Percentiles rank a stretch among this genome's conserved stretches.
phyloP scores from a whole-genome alignment of 106 monocot genomes.

The Dioscorea dumetorum region DNA sequence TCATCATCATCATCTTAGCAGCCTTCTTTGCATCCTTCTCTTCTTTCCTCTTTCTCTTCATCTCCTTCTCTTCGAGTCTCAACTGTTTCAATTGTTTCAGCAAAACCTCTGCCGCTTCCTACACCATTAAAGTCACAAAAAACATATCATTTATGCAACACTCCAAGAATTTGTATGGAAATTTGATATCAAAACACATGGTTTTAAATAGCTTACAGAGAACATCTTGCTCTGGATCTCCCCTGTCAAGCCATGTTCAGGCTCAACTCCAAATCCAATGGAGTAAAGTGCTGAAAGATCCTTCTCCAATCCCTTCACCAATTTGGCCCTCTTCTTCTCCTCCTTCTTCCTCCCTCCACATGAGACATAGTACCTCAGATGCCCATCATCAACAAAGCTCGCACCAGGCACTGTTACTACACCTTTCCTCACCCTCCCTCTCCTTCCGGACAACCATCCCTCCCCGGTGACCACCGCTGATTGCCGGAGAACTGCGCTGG shows the following conservation, averaged over 20 bases:
- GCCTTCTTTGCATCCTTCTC: slow-evolving; percentile 6
- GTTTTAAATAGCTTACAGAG: slow-evolving; percentile 20
- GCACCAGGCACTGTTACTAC: neutral
- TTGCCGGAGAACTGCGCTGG: slow-evolving; percentile 1
- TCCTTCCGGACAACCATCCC: neutral
- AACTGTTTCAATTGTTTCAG: slow-evolving; percentile 44
- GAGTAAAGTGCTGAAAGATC: slow-evolving; percentile 1
- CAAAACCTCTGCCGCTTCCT: slow-evolving; percentile 56
- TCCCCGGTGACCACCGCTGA: neutral
- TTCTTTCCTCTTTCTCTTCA: slow-evolving; percentile 27
- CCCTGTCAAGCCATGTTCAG: slow-evolving; percentile 4
- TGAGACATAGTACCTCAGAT: slow-evolving; percentile 26
- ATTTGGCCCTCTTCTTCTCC: slow-evolving; percentile 20
- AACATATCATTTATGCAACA: no score
- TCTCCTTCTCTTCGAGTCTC: slow-evolving; percentile 40
- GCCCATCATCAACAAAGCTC: slow-evolving; percentile 27
- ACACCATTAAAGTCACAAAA: neutral
- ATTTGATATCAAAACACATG: neutral
- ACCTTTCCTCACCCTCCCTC: neutral
- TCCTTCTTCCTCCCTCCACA: slow-evolving; percentile 13
- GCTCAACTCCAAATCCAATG: neutral
- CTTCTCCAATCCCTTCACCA: slow-evolving; percentile 13
- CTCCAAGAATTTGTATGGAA: neutral
- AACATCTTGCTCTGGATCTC: slow-evolving; percentile 23
- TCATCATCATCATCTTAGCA: neutral